Conservation (phyloP, 768 basidiomycete species). For the Lactarius evosmus region DNA sequence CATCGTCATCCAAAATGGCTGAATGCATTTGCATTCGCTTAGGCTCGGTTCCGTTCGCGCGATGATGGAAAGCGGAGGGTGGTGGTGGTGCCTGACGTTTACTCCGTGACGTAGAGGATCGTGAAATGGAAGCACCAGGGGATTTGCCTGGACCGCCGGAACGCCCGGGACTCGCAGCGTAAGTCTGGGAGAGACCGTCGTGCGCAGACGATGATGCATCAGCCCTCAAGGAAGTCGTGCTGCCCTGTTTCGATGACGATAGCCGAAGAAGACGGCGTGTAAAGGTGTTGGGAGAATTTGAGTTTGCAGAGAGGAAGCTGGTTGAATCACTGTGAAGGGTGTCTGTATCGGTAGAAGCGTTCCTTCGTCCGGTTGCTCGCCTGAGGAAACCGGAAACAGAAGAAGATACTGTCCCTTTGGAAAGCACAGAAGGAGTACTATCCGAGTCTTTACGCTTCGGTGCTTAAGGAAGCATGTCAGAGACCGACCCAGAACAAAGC, state of each 20-base stretch:
- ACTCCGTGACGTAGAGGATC: slow-evolving; percentile 37
- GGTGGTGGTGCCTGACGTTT: slow-evolving; percentile 28
- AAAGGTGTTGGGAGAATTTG: slow-evolving; percentile 27
- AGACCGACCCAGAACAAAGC: no score
- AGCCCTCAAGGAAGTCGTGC: slow-evolving; percentile 47
- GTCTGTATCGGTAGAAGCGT: slow-evolving; percentile 29
- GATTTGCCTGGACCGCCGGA: slow-evolving; percentile 28
- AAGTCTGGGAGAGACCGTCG: slow-evolving; percentile 33
- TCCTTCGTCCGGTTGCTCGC: slow-evolving; percentile 35
- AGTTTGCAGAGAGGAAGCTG: slow-evolving; percentile 33
- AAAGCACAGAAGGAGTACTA: slow-evolving; percentile 36
- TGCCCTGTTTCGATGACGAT: slow-evolving; percentile 47
- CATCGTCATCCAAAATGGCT: slow-evolving; percentile 38
- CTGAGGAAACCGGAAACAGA: slow-evolving; percentile 38
- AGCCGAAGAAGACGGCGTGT: slow-evolving; percentile 33
- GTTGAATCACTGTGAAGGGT: slow-evolving; percentile 30
- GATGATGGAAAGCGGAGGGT: slow-evolving; percentile 36
- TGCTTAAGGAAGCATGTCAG: slow-evolving; percentile 27
- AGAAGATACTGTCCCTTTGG: slow-evolving; percentile 37
- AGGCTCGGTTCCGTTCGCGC: slow-evolving; percentile 24
- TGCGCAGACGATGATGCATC: slow-evolving; percentile 43
- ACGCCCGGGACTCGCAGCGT: slow-evolving; percentile 31
- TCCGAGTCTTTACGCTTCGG: slow-evolving; percentile 27
- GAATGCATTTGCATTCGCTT: slow-evolving; percentile 27
- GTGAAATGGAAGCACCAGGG: slow-evolving; percentile 33